Evolutionary conservation across 2,329 filamentous ascomycete species (phyloP).

Genomic region (Aspergillus sp.): DNA sequence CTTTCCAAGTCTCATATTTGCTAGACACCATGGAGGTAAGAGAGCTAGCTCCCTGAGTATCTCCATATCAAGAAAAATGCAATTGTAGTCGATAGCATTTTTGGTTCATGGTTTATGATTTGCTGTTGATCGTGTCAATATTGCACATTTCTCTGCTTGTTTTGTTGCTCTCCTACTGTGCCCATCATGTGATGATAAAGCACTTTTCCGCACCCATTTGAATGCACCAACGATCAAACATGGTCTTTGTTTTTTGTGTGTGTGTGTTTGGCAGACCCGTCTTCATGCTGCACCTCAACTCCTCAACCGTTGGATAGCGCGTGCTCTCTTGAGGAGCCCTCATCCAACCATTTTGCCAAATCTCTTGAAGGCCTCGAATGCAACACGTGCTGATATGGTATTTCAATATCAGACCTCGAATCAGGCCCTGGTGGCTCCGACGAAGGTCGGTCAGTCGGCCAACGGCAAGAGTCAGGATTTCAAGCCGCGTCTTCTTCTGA

Average conservation of each 20-base stretch:
- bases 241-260: no score
- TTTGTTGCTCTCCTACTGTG: background rate
- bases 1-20: background rate
- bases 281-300: no score
- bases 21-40: background rate
- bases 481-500: conserved; percentile 80
- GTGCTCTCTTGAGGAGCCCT: no score
- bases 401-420: conserved; percentile 20
- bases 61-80: background rate
- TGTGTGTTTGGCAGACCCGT: no score
- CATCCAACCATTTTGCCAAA: no score
- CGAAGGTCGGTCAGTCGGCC: conserved; percentile 20
- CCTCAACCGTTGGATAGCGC: no score
- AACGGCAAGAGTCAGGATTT: conserved; percentile 45
- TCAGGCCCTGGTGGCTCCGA: conserved; percentile 16
- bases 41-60: background rate
- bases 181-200: background rate
- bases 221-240: no score
- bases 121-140: background rate
- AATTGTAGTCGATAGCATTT: no score
- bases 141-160: background rate
- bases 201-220: no score
- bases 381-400: no score
- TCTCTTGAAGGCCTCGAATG: no score
- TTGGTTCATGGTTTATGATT: background rate